Evolutionary conservation across 2,329 filamentous ascomycete species (phyloP), one percentile per base, ranked within the genome.

Genomic region (Calonectria multiphialidica): DNA sequence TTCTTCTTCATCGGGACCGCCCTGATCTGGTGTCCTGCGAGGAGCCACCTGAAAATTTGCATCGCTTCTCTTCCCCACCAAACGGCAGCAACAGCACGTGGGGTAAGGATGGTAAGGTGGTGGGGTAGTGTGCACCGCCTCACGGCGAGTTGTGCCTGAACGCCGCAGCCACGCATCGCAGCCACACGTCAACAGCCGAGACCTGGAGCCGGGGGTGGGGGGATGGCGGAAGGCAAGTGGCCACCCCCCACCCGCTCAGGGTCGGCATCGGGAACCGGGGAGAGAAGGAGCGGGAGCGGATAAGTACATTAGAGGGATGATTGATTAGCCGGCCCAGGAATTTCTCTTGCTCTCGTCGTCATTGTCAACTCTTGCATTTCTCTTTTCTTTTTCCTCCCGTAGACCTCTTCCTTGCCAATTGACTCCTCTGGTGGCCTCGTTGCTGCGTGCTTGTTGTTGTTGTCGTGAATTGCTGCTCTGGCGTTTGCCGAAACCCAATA

Each of bases 181-280:
- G 73, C 72, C 72, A 75, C 69, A 62, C 9, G 9, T 44, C 69
- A 79, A 76, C 68, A 79, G 76, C 77, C 77, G 77, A 79, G 44
- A 72, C 68, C 70, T 74, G 73, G 70, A 79, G 77, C 77, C 77
- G 76, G 73, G 30, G 40, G 37, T 45, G 57, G 57, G 57, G 57
- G 57, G 57, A 44, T 63, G 66, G 65, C 55, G 68, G 63, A 55
- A 65, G 42, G 53, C 35, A 57, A 64, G 68, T 71, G 62, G 44
- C 44, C 68, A 71, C 68, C 55, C 66, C 42, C 55, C 68, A 66
- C 66, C 68, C 63, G 69, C 68, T 76, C 71, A 35, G 13, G 23
- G 59, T 75, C 75, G 75, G 77, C 70, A 66, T 72, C 72, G 59
- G 72, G 65, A 67, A 65, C 70, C 72, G 76, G 75, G 68, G 71